phyloP scores from a whole-genome alignment of 2,329 filamentous ascomycete species.

The Grosmannia serpens region DNA sequence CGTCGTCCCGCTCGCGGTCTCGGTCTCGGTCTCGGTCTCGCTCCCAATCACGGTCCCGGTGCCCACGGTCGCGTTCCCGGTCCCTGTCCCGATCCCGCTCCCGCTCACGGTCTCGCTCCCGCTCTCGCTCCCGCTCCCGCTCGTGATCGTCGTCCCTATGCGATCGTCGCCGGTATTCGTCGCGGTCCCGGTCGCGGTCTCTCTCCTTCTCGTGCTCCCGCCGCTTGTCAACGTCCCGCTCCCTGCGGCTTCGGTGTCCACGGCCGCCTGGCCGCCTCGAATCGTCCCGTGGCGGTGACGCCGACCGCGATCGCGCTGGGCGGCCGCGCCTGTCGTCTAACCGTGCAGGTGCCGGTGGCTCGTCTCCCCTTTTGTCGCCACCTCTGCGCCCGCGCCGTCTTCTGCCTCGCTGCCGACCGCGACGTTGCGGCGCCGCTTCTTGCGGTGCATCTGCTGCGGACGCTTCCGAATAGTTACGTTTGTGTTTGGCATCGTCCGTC shows the following conservation, averaged over 20 bases:
- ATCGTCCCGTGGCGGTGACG: background rate
- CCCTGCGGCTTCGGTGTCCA: slow-evolving; percentile 26
- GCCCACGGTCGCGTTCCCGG: slow-evolving; percentile 1
- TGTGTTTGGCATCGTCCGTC: background rate
- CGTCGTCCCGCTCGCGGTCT: slow-evolving; percentile 1
- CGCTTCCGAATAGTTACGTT: background rate
- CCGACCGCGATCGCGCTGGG: background rate
- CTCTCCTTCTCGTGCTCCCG: background rate
- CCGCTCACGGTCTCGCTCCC: slow-evolving; percentile 3
- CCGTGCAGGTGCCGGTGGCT: background rate
- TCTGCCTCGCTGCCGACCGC: background rate
- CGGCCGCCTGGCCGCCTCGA: slow-evolving; percentile 11
- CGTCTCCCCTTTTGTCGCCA: background rate
- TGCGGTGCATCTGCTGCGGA: background rate
- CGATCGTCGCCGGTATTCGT: background rate
- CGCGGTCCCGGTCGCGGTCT: slow-evolving; percentile 2
- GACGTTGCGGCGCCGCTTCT: background rate
- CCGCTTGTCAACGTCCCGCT: background rate
- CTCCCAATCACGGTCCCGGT: slow-evolving; percentile 4
- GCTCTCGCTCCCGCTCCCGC: slow-evolving; percentile 3
- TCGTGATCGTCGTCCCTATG: slow-evolving; percentile 4
- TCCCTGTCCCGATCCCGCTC: slow-evolving; percentile 3
- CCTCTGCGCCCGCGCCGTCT: background rate
- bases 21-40: slow-evolving; percentile 1
- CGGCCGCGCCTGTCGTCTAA: background rate